phyloP scores from a whole-genome alignment of 768 basidiomycete species.

The Russula griseocarnosa region DNA sequence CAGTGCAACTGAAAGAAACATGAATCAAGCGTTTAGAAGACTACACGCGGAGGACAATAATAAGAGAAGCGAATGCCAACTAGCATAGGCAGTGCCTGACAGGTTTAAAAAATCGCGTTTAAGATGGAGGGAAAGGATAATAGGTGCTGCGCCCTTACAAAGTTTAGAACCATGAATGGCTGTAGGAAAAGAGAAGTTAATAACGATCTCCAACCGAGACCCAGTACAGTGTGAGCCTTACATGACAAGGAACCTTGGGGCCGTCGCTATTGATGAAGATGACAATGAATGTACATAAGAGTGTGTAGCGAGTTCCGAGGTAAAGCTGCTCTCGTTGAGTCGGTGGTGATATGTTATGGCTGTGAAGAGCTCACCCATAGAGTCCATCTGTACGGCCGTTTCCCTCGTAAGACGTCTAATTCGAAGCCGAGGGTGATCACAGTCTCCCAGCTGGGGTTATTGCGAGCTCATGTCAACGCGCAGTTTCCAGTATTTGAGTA shows the following conservation, averaged over 20 bases:
- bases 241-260: neutral
- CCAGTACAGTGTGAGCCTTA: neutral
- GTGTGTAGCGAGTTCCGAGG: slow-evolving; percentile 14
- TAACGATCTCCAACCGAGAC: neutral
- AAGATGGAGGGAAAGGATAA: neutral
- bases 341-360: too few relatives aligned
- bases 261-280: neutral
- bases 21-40: too few relatives aligned
- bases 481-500: neutral
- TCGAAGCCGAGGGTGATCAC: slow-evolving; percentile 2
- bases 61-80: slow-evolving; percentile 8
- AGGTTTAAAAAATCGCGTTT: neutral
- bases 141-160: neutral
- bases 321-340: slow-evolving; percentile 6
- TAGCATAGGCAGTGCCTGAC: neutral
- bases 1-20: too few relatives aligned
- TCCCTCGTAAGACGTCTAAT: slow-evolving; percentile 11
- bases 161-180: neutral
- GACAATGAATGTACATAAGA: neutral
- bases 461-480: neutral
- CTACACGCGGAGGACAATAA: slow-evolving; percentile 9
- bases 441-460: slow-evolving; percentile 8
- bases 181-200: neutral
- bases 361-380: slow-evolving; percentile 8
- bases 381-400: slow-evolving; percentile 17